Conservation (phyloP, 495 filamentous ascomycete genomes). For the Penicillium coprophilum region DNA sequence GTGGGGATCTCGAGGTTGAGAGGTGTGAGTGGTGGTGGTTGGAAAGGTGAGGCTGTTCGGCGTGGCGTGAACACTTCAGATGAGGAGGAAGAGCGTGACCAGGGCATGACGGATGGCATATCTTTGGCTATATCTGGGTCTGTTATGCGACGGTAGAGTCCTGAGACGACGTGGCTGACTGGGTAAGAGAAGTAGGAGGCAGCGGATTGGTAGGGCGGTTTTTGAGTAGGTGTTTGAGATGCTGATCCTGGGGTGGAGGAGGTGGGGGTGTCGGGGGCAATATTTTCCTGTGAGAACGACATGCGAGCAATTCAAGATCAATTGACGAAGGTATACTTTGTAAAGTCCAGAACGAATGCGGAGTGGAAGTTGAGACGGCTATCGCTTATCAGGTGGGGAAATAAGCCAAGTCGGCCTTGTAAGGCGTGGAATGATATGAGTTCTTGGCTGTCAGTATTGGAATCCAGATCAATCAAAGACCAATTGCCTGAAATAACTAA, state of each 20-base stretch:
- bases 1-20: constrained; percentile 45
- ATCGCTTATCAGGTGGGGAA: constrained; percentile 14
- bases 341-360: background rate
- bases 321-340: constrained; percentile 9
- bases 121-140: constrained; percentile 34
- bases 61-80: constrained; percentile 48
- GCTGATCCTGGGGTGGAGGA: constrained; percentile 34
- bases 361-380: constrained; percentile 7
- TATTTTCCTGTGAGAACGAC: constrained; percentile 30
- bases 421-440: background rate
- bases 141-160: constrained; percentile 53
- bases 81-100: constrained; percentile 26
- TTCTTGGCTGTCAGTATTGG: background rate
- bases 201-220: constrained; percentile 35
- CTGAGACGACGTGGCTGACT: constrained; percentile 53
- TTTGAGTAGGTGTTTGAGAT: constrained; percentile 35
- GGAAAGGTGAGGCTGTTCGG: constrained; percentile 59
- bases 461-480: no score
- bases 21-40: constrained; percentile 59
- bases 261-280: constrained; percentile 24
- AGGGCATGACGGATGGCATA: constrained; percentile 31
- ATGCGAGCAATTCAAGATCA: constrained; percentile 25
- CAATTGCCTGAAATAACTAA: no score
- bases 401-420: background rate
- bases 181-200: constrained; percentile 56